Evolutionary conservation across 2,329 filamentous ascomycete species (phyloP).

Genomic region (Mycogone perniciosa): DNA sequence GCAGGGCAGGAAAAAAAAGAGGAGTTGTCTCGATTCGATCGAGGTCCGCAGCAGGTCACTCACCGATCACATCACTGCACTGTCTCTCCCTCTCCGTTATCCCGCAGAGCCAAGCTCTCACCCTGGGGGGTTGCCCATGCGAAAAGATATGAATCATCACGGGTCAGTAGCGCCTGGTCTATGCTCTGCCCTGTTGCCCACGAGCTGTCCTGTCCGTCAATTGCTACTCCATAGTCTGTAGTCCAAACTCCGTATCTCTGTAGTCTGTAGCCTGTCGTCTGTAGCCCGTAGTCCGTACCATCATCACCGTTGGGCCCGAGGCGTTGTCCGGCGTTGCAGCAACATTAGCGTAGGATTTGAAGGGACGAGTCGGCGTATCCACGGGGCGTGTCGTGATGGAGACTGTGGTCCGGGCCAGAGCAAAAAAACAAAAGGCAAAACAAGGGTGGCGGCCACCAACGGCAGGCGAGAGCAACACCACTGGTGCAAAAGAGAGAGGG

Average conservation of each 20-base stretch:
- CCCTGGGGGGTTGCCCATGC: conserved; percentile 6
- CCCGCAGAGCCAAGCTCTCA: conserved; percentile 1
- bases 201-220: neutral
- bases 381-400: neutral
- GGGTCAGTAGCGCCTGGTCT: conserved; percentile 1
- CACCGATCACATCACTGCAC: too few relatives aligned
- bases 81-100: neutral
- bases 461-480: neutral
- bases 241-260: too few relatives aligned
- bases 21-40: neutral
- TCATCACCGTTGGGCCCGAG: too few relatives aligned
- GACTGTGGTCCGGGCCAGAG: too few relatives aligned
- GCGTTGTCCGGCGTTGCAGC: neutral
- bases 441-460: conserved; percentile 1
- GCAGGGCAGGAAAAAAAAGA: conserved; percentile 10
- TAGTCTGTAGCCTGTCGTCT: too few relatives aligned
- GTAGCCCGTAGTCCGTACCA: too few relatives aligned
- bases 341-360: conserved; percentile 5
- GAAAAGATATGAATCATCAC: conserved; percentile 1
- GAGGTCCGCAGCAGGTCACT: too few relatives aligned
- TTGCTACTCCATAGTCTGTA: neutral
- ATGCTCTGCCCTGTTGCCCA: neutral
- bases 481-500: neutral
- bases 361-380: neutral
- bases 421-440: neutral